Evolutionary conservation across 352 stramenopile species (phyloP), one percentile per base, ranked within the genome.

Genomic region (Thalassiosira livingstoniorum): DNA sequence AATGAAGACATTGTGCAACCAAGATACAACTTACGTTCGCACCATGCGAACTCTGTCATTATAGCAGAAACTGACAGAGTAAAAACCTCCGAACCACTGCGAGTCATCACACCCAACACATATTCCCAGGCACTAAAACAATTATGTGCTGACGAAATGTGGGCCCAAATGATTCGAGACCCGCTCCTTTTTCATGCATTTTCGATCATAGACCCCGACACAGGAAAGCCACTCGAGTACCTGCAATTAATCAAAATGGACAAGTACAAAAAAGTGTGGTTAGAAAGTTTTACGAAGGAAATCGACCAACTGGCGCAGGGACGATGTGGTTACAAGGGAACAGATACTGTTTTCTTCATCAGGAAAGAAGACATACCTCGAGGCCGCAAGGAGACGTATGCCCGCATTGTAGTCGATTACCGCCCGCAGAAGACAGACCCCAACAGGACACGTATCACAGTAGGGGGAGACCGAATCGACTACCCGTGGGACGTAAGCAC

Each of bases 331-430:
- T 54, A 75, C 4, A 65, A 58, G 60, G 71, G 80, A 18, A 83
- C 63, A 23, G 47, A 87, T 62, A 90, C 80, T 13, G 82, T 87
- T 32, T 7, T 60, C 3, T 87, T 90, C 73, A 84, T 90, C 35
- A 43, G 47, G 15, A 60, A 66, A 31, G 15, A 66, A 13, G 29
- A 86, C 15, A 39, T 86, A 2, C 84, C 80, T 15, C 0, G n/a
- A 23, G 58, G 63, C 15, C 25, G 74, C 32, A 29, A n/a, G 0
- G 51, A 69, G 15, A 86, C 71, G 2, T 87, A 89, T 66, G 60
- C 7, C 32, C 21, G 63, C 18, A 31, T 84, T 27, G 75, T 86
- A 0, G 64, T 31, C 23, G 34, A 34, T 31, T 25, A 57, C 0
- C 65, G 58, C 3, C 65, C 57, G 2, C 21, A 85, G 42, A 89